Evolutionary conservation across 495 filamentous ascomycete species (phyloP).

Genomic region (Chlorociboria aeruginascens): DNA sequence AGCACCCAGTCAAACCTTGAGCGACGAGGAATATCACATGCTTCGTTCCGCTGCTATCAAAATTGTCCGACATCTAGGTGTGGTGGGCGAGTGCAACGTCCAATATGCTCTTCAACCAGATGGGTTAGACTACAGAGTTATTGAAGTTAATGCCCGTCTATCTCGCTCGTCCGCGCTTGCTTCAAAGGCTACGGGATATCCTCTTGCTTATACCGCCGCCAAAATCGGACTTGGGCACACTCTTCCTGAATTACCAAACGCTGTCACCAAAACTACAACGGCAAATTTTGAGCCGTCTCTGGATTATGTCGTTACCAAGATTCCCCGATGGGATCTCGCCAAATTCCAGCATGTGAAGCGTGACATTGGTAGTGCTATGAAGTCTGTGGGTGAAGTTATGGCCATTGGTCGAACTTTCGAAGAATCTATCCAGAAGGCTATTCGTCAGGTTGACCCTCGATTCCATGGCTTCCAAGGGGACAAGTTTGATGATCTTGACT

Average conservation of each 20-base stretch:
- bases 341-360: conserved; percentile 99
- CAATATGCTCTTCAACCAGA: conserved; percentile 95
- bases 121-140: conserved; percentile 91
- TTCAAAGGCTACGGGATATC: conserved; percentile 96
- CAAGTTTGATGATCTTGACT: conserved; percentile 86
- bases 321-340: conserved; percentile 90
- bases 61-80: conserved; percentile 89
- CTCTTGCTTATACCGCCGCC: conserved; percentile 89
- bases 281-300: conserved; percentile 97
- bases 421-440: conserved; percentile 98
- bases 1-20: conserved; percentile 87
- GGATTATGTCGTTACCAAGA: conserved; percentile 97
- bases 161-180: conserved; percentile 93
- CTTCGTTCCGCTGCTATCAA: conserved; percentile 92
- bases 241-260: conserved; percentile 89
- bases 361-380: conserved; percentile 95
- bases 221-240: conserved; percentile 95
- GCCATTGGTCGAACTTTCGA: conserved; percentile 97
- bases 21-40: conserved; percentile 98
- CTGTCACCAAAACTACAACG: conserved; percentile 95
- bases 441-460: conserved; percentile 86
- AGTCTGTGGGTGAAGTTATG: conserved; percentile 98
- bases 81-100: conserved; percentile 96
- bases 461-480: conserved; percentile 92
- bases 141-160: conserved; percentile 95